Evolutionary conservation across 2,329 filamentous ascomycete species (phyloP).

Genomic region (Pestalotiopsis sp.): DNA sequence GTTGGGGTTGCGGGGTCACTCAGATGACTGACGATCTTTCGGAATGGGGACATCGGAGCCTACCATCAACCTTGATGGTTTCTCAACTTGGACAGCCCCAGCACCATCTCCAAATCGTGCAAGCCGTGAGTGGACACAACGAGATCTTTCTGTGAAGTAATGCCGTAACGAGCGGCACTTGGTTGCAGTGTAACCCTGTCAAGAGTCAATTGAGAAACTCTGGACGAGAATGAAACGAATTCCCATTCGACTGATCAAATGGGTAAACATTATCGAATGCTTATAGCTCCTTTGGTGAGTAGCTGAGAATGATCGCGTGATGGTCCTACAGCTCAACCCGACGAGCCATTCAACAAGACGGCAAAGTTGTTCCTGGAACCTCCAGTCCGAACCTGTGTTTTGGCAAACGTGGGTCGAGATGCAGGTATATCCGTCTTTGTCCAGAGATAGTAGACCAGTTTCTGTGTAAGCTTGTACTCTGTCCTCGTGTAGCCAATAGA

Average conservation of each 20-base stretch:
- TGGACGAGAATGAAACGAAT: background rate
- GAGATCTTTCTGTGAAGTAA: background rate
- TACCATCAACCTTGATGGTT: background rate
- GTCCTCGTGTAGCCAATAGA: conserved; percentile 70
- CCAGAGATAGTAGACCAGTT: conserved; percentile 92
- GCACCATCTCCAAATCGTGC: background rate
- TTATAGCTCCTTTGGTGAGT: background rate
- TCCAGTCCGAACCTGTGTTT: conserved; percentile 77
- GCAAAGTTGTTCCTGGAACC: conserved; percentile 86
- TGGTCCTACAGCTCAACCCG: conserved; percentile 16
- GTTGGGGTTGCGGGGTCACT: conserved; percentile 24
- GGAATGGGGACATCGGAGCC: background rate
- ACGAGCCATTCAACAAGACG: conserved; percentile 58
- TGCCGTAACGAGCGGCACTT: background rate
- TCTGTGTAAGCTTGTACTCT: conserved; percentile 72
- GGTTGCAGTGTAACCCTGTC: conserved; percentile 8
- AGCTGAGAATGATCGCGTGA: background rate
- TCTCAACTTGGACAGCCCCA: background rate
- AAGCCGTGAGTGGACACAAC: background rate
- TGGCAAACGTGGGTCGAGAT: conserved; percentile 52
- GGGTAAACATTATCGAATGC: background rate
- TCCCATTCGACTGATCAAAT: background rate
- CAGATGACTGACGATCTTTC: conserved; percentile 19
- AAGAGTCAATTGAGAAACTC: background rate
- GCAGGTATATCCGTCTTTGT: conserved; percentile 38